Conservation (phyloP, 495 filamentous ascomycete genomes). For the Talaromyces ruber region DNA sequence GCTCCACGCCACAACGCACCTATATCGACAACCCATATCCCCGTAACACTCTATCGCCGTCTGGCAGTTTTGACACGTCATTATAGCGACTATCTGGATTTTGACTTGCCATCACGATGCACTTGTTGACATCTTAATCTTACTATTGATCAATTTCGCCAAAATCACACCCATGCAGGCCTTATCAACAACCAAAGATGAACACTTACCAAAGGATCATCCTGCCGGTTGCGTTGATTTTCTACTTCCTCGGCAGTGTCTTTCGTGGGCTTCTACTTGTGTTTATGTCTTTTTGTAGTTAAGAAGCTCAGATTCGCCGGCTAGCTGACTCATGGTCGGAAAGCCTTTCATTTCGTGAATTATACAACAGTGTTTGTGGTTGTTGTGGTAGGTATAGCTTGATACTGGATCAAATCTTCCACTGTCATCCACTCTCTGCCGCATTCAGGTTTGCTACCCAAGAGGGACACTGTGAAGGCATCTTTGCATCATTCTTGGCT, state of each 20-base stretch:
- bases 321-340: conserved; percentile 53
- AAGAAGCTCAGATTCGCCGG: not conserved
- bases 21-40: not conserved
- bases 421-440: conserved; percentile 61
- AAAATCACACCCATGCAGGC: not conserved
- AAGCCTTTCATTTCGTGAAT: conserved; percentile 60
- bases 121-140: not conserved
- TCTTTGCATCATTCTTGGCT: conserved; percentile 74
- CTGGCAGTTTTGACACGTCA: not conserved
- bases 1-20: not conserved
- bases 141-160: not conserved
- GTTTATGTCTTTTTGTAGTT: not conserved
- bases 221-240: not conserved
- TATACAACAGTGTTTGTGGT: conserved; percentile 64
- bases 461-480: conserved; percentile 53
- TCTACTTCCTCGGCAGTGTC: not conserved
- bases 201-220: not conserved
- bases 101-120: not conserved
- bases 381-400: conserved; percentile 67
- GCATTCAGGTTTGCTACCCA: not conserved
- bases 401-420: conserved; percentile 78
- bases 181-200: not conserved
- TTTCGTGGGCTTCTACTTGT: not conserved
- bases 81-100: not conserved
- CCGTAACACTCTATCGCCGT: not conserved